Conservation (phyloP, 306 rosid genomes). For the Hippophae tibetana region DNA sequence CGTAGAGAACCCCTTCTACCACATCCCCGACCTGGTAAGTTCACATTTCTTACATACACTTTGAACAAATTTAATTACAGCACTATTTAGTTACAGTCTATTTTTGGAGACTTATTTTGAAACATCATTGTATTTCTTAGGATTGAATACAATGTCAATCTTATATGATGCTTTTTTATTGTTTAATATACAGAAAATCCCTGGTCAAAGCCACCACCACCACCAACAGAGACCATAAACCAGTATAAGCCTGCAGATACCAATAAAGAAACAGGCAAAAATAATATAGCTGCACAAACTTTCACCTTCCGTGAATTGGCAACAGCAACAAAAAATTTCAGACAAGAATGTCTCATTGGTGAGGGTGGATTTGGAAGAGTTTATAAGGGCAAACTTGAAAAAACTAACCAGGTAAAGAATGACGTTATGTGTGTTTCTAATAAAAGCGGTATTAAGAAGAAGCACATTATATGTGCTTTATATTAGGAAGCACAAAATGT, state of each 20-base stretch:
- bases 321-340: slow-evolving; percentile 65
- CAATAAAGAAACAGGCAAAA: slow-evolving; percentile 28
- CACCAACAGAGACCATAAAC: slow-evolving; percentile 13
- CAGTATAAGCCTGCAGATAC: slow-evolving; percentile 1
- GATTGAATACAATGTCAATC: no score
- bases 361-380: slow-evolving; percentile 98
- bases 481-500: no score
- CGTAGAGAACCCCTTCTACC: slow-evolving; percentile 21
- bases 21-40: slow-evolving; percentile 34
- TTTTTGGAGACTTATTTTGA: no score
- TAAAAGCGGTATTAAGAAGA: no score
- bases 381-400: slow-evolving; percentile 65
- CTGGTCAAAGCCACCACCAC: slow-evolving; percentile 15
- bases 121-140: no score
- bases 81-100: no score
- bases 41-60: no score
- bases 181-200: slow-evolving; percentile 28
- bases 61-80: no score
- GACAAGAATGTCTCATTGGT: slow-evolving; percentile 78
- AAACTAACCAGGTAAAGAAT: slow-evolving; percentile 50
- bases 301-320: slow-evolving; percentile 87
- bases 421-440: no score
- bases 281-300: slow-evolving; percentile 62
- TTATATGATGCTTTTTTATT: not conserved
- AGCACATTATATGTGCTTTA: no score